These are phyloP conservation scores for Carpinus fangiana DNA, from an alignment of 306 rosid species.

Conservation along the genomic window DNA sequence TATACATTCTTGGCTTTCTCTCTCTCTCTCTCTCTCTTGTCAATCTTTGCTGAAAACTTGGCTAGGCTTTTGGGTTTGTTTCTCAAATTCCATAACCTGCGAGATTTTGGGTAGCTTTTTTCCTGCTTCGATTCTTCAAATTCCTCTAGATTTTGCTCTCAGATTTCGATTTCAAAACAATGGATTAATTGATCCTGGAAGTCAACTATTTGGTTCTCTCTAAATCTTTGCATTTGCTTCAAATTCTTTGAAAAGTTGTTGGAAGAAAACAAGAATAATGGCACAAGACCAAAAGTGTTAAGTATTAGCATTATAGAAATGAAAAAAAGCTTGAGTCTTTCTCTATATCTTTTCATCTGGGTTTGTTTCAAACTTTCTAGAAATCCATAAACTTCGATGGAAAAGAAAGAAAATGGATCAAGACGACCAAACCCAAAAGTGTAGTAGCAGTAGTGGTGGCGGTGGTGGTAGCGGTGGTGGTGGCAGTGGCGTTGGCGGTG, in stretches of 20 bases:
- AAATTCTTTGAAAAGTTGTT: slow-evolving; percentile 15
- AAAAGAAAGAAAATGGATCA: slow-evolving; percentile 49
- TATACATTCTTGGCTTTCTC: not conserved
- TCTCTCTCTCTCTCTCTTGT: slow-evolving; percentile 10
- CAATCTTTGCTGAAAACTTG: slow-evolving; percentile 34
- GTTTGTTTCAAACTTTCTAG: not conserved
- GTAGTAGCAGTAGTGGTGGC: slow-evolving; percentile 25
- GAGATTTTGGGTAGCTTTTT: slow-evolving; percentile 38
- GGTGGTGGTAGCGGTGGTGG: slow-evolving; percentile 23
- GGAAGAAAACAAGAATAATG: not conserved
- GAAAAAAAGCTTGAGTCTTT: not conserved
- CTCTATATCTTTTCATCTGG: slow-evolving; percentile 4
- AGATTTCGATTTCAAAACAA: slow-evolving; percentile 19
- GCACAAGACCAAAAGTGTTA: not conserved
- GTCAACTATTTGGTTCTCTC: slow-evolving; percentile 27
- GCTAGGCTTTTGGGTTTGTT: slow-evolving; percentile 42
- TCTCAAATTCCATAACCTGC: slow-evolving; percentile 22
- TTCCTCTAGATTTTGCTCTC: slow-evolving; percentile 12
- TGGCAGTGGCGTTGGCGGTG: slow-evolving; percentile 3
- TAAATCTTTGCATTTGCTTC: slow-evolving; percentile 26
- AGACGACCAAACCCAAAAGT: slow-evolving; percentile 49
- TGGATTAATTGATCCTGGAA: slow-evolving; percentile 16
- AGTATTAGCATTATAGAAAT: not conserved
- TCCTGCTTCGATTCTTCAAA: slow-evolving; percentile 4
- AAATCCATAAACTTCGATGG: slow-evolving; percentile 33